Conservation (phyloP, 75 land plant species). For the Picea glauca region DNA sequence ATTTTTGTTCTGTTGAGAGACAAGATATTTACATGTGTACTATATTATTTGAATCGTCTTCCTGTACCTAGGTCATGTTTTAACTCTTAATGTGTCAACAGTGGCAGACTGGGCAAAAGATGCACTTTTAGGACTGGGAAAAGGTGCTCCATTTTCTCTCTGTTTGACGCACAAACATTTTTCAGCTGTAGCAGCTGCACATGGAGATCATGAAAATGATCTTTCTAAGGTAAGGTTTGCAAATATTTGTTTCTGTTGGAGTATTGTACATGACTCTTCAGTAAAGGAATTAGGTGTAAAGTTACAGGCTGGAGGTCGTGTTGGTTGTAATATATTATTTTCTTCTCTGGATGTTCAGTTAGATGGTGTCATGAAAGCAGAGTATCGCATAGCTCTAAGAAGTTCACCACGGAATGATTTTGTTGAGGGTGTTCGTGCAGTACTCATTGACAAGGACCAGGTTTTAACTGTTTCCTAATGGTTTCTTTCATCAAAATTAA, state of each 20-base stretch:
- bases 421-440: slow-evolving; percentile 96
- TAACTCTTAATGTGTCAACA: slow-evolving; percentile 15
- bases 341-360: slow-evolving; percentile 47
- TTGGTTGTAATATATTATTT: slow-evolving; percentile 1
- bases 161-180: slow-evolving; percentile 70
- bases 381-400: slow-evolving; percentile 81
- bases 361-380: slow-evolving; percentile 82
- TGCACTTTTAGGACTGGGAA: slow-evolving; percentile 66
- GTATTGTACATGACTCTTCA: background rate
- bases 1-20: background rate
- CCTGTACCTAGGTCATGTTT: background rate
- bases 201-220: slow-evolving; percentile 21
- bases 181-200: slow-evolving; percentile 60
- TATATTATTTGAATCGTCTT: background rate
- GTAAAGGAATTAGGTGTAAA: background rate
- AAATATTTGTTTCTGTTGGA: background rate
- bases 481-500: no score
- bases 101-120: slow-evolving; percentile 93
- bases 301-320: background rate
- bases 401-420: slow-evolving; percentile 75
- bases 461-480: slow-evolving; percentile 30
- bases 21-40: background rate
- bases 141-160: slow-evolving; percentile 96
- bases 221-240: slow-evolving; percentile 38
- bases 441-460: slow-evolving; percentile 94